Evolutionary conservation across 2,329 filamentous ascomycete species (phyloP), one percentile per base, ranked within the genome.

Genomic region (Tolypocladium cylindrosporum): DNA sequence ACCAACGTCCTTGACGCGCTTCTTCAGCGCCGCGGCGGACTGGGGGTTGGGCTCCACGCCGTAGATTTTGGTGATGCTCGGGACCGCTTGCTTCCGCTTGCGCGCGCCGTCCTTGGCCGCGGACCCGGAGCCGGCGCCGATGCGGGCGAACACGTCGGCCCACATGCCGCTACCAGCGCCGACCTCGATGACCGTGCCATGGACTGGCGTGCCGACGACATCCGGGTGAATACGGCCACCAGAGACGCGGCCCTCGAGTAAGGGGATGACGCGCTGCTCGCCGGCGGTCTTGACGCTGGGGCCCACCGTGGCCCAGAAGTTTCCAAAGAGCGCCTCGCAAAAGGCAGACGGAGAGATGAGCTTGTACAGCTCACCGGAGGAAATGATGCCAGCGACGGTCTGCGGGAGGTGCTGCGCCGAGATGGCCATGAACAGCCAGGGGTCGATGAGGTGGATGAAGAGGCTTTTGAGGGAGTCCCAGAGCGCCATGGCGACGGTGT

Each of bases 11-110:
- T 69, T 66, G 4, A 86, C 75, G 27, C 76, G 77, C 43, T 68
- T 65, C 1, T 73, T 69, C 55, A 89, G 71, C 6, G 69, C 68
- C 0, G 67, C 67, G 61, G 85, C 81, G 57, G 82, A 79, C 41
- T 74, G 76, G 0, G 67, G 57, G 66, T 87, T 88, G 3, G 86
- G 86, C 71, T 89, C 86, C 5, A 88, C 77, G 57, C 85, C 86
- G 63, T 83, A 86, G 50, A 88, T 73, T 39, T 74, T 76, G 39
- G 70, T 75, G 57, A 82, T 62, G n/a, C 59, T 63, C 11, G 53
- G 60, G 57, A 39, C 63, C 19, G 16, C 72, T 61, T 69, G 58
- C 61, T 54, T 62, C 50, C 57, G 55, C 21, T 56, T 53, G 27
- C 61, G 57, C 56, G 58, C 61, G 58, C 42, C 59, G 31, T 55